Conservation (phyloP, 148 eudicot genomes). For the Mesembryanthemum crystallinum region DNA sequence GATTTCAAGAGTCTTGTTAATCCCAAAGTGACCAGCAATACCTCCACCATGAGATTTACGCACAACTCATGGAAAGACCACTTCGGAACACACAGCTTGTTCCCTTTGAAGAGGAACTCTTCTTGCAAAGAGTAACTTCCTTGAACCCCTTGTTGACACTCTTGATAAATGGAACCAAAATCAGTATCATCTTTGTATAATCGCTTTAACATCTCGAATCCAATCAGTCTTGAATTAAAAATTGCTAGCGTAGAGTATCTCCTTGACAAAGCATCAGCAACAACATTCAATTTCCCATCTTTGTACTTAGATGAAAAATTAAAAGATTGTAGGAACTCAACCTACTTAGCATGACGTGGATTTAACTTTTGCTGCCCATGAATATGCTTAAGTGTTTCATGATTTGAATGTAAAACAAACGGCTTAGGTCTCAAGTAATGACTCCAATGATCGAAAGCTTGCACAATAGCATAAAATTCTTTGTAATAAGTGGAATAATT, state of each 20-base stretch:
- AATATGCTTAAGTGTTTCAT: too few species aligned
- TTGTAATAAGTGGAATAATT: too few species aligned
- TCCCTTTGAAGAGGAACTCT: background rate
- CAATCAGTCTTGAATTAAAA: background rate
- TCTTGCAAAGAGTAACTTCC: background rate
- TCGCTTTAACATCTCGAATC: too few species aligned
- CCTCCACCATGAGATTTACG: too few species aligned
- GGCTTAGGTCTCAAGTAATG: background rate
- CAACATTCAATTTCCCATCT: background rate
- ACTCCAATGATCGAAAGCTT: background rate
- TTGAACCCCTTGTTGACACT: background rate
- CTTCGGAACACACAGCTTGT: background rate
- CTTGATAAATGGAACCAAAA: background rate
- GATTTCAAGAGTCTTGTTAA: background rate
- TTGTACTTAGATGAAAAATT: background rate
- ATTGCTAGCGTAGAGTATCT: background rate
- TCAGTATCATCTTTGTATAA: background rate
- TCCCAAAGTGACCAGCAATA: background rate
- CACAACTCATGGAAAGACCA: background rate
- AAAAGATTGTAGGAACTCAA: too few species aligned
- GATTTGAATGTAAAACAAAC: background rate
- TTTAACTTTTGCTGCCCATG: too few species aligned
- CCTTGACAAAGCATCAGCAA: background rate
- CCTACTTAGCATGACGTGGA: too few species aligned
- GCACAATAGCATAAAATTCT: background rate